Base-by-base conservation (phyloP, 208 protist species). In the Dictyostelium gargantuum region DNA sequence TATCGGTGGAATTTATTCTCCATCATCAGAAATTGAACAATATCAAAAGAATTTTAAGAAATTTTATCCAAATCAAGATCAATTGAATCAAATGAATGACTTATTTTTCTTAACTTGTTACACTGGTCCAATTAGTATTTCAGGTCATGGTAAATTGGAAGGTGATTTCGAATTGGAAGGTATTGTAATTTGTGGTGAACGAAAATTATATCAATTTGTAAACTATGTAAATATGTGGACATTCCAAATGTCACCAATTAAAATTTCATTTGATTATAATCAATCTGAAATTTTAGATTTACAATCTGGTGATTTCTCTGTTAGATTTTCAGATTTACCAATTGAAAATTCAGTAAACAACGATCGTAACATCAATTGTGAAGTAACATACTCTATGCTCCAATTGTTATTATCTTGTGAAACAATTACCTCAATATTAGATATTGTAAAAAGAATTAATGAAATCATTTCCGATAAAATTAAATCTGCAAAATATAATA, bases 251-350 rank as follows among this genome's bases (percentile, higher is more conserved):
- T 79, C 82, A 66, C 82, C 82, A 50, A 79, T 52, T 52, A 89
- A 72, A 52, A 38, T 68, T 13, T 89, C 82, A 29, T 89, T 89
- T 73, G 82, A 89, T 68, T 89, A 70, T 40, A 89, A 89, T 89
- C 82, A 89, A 48, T 79, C 70, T 9, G 63, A 89, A 46, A 89
- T 89, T 70, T 4, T 89, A 8, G 82, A 89, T 35, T 29, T 89
- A 11, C 10, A 72, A n/a, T n/a, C 26, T 38, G 82, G 82, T 40
- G 82, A 89, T 29, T 79, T 89, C 13, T 17, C 54, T 8, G 44
- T 58, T 1, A 58, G 40, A n/a, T 89, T 89, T 40, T 89, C 35
- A 15, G 82, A 89, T 68, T 23, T 73, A 48, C 82, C 82, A 23
- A 76, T 79, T 40, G 17, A 54, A n/a, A 66, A 85, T 21, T 46